These are phyloP conservation scores for Pseudisothecium myosuroides DNA, from an alignment of 225 moss, liverwort and hornwort species.

Conservation along the genomic window DNA sequence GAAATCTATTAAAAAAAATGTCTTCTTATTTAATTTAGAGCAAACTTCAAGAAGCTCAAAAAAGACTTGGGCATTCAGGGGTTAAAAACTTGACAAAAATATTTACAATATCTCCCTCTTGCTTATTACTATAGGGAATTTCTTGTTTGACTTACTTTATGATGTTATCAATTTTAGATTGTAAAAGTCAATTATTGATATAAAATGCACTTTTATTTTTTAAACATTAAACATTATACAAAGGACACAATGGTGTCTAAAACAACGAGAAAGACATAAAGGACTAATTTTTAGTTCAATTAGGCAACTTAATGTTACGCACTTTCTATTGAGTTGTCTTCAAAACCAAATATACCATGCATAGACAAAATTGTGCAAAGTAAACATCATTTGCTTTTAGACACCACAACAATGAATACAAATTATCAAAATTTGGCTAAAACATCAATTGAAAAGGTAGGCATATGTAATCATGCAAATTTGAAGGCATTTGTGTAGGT, in stretches of 20 bases:
- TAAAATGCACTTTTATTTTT: too few relatives aligned
- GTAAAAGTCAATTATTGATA: not conserved
- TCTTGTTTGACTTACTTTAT: not conserved
- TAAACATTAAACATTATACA: rapidly evolving
- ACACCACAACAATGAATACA: not conserved
- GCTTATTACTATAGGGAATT: rapidly evolving
- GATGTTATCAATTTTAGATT: not conserved
- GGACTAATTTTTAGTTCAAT: too few relatives aligned
- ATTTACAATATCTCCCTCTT: not conserved
- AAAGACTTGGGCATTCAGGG: too few relatives aligned
- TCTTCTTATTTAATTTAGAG: not conserved
- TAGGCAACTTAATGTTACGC: not conserved
- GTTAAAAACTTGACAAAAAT: too few relatives aligned
- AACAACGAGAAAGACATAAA: not conserved
- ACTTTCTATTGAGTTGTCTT: not conserved
- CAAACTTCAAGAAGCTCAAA: not conserved
- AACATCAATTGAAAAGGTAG: not conserved
- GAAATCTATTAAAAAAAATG: not conserved
- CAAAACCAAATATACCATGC: not conserved
- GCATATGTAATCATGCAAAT: not conserved
- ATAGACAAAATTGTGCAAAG: not conserved
- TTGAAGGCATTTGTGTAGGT: not conserved
- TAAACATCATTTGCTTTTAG: not conserved
- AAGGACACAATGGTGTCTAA: not conserved
- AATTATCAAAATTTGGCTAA: not conserved